Evolutionary conservation across 225 moss, liverwort and hornwort species (phyloP).

Genomic region (Lunularia cruciata): DNA sequence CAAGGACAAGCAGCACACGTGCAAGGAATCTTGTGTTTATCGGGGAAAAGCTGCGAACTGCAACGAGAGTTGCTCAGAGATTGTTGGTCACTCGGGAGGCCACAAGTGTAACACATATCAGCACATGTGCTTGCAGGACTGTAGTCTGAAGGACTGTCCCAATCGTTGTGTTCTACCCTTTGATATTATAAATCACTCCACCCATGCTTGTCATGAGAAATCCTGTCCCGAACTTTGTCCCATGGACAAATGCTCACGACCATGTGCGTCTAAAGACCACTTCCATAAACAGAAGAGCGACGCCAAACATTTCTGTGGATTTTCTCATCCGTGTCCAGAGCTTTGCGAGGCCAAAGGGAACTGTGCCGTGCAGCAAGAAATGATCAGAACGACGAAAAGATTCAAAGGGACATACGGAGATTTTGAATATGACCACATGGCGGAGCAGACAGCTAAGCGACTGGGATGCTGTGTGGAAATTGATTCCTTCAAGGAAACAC

Average conservation of each 20-base stretch:
- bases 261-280: conserved; percentile 38
- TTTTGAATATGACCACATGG: conserved; percentile 42
- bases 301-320: conserved; percentile 44
- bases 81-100: conserved; percentile 33
- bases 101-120: conserved; percentile 48
- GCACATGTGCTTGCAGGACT: conserved; percentile 37
- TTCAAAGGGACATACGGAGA: conserved; percentile 33
- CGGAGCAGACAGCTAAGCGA: conserved; percentile 38
- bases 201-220: conserved; percentile 51
- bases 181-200: conserved; percentile 13
- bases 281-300: conserved; percentile 28
- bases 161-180: conserved; percentile 40
- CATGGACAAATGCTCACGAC: conserved; percentile 33
- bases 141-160: conserved; percentile 30
- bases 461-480: conserved; percentile 45
- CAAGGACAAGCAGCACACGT: conserved; percentile 35
- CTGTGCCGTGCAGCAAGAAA: conserved; percentile 51
- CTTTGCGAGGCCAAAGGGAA: conserved; percentile 49
- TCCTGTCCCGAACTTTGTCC: conserved; percentile 41
- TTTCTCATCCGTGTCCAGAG: conserved; percentile 39
- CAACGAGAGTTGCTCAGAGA: conserved; percentile 32
- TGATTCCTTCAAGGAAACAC: conserved; percentile 18
- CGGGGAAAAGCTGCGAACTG: conserved; percentile 40
- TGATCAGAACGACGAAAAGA: conserved; percentile 40
- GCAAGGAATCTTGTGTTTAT: conserved; percentile 23